These are phyloP conservation scores for Tetradesmus obliquus DNA, from an alignment of 139 green algal species.

Conservation along the genomic window DNA sequence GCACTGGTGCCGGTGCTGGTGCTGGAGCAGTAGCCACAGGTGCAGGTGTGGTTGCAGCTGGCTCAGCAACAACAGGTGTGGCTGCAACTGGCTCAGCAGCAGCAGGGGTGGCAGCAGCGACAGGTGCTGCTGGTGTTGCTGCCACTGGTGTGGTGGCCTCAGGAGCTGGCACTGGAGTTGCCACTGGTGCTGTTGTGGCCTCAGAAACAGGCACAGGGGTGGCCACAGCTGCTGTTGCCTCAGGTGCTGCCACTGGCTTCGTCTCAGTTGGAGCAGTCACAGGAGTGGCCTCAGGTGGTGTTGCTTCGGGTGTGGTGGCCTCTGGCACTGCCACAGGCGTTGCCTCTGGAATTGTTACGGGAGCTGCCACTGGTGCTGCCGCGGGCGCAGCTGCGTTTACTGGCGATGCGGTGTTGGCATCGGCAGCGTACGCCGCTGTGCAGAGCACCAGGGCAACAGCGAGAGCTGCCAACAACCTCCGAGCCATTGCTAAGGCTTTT, in stretches of 20 bases:
- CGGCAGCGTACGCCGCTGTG: neutral
- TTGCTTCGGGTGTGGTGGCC: neutral
- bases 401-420: neutral
- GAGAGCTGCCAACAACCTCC: neutral
- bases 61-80: neutral
- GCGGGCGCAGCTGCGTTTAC: neutral
- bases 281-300: neutral
- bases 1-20: neutral
- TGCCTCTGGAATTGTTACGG: neutral
- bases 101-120: neutral
- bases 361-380: neutral
- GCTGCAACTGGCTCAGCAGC: neutral
- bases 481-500: neutral
- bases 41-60: neutral
- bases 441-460: conserved; percentile 22
- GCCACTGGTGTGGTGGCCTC: neutral
- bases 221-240: neutral
- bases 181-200: neutral
- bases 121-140: neutral
- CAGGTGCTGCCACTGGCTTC: too few relatives aligned
- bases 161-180: neutral
- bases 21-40: neutral
- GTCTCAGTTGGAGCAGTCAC: neutral
- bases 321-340: conserved; percentile 1
- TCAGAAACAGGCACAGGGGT: neutral